A percentile compares a stretch with the other conserved stretches of the same genome.
Evolutionary conservation across 202 grass and related monocot genomes (phyloP).

Genomic region (Sporobolus alterniflorus): DNA sequence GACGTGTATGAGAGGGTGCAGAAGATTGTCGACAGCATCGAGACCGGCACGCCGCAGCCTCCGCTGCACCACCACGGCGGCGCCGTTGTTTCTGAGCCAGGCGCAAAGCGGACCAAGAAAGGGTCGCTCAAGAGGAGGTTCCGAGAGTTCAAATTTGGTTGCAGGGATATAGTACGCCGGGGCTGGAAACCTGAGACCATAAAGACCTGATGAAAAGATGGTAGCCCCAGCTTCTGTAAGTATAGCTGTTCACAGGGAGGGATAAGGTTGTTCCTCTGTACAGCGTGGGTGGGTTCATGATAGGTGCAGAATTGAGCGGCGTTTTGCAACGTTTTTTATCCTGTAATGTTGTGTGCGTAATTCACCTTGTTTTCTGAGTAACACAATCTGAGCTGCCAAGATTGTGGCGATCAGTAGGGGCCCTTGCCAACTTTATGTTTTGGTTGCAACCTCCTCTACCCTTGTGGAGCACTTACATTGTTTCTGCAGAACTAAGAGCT

Average conservation of each 20-base stretch:
- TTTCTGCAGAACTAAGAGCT: background rate
- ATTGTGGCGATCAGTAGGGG: conserved; percentile 15
- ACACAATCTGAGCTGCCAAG: conserved; percentile 20
- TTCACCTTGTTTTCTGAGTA: background rate
- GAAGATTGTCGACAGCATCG: conserved; percentile 55
- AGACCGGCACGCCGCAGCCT: conserved; percentile 53
- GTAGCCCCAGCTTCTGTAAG: conserved; percentile 8
- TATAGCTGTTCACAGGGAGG: conserved; percentile 44
- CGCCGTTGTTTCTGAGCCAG: conserved; percentile 25
- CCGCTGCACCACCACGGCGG: conserved; percentile 54
- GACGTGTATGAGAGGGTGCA: conserved; percentile 84
- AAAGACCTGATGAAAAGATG: conserved; percentile 48
- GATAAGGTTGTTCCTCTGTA: conserved; percentile 9
- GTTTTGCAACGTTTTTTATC: background rate
- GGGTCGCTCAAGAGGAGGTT: conserved; percentile 60
- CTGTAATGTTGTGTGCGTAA: conserved; percentile 22
- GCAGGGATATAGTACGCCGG: conserved; percentile 54
- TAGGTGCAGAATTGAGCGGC: conserved; percentile 7
- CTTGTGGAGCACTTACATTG: background rate
- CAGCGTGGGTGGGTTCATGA: conserved; percentile 3
- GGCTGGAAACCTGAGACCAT: conserved; percentile 73
- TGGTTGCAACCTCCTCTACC: background rate
- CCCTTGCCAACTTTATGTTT: background rate
- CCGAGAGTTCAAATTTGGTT: conserved; percentile 47
- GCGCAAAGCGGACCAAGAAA: conserved; percentile 39